Base-by-base conservation (phyloP, 169 alveolate species). In the Theileria sp. region DNA sequence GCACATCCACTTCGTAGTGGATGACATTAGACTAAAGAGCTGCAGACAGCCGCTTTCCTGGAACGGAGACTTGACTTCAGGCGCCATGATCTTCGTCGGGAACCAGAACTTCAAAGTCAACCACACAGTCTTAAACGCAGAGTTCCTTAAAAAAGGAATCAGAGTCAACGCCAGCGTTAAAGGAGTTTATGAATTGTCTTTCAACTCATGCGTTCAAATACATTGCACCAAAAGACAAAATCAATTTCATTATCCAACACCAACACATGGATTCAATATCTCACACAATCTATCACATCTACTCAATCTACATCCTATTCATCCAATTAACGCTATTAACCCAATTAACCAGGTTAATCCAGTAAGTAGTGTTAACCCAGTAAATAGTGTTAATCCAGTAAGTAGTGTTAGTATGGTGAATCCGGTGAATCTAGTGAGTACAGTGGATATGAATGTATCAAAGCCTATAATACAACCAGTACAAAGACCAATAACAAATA, bases 141-240 rank as follows among this genome's bases (percentile, higher is more conserved):
- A 71, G 2, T 75, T 85, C 50, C 62, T 85, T 8, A 72, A 36
- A 70, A 65, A 72, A 60, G 49, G 79, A 21, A n/a, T 85, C 34
- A 50, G 56, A 49, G 58, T 71, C 34, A 56, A 78, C 56, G 79
- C 75, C 19, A 78, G 64, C 15, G 72, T 79, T 32, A 23, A 78
- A n/a, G 66, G 69, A 10, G 66, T 78, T n/a, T 80, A 79, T 17
- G 54, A 26, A 19, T 49, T 85, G 0, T 44, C 79, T 15, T 70
- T 26, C 38, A 71, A 61, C 66, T 78, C 87, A n/a, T 85, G 91
- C 50, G 80, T 85, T n/a, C 91, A 85, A 84, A 50, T 85, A 13
- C 75, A 34, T 32, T 85, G 87, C 70, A 50, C 61, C 44, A 56
- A 79, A 36, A 36, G 54, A 56, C 51, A 78, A 10, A 25, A 36